Evolutionary conservation across 768 basidiomycete genomes (phyloP).

Genomic region (Xerocomus spinulosus): DNA sequence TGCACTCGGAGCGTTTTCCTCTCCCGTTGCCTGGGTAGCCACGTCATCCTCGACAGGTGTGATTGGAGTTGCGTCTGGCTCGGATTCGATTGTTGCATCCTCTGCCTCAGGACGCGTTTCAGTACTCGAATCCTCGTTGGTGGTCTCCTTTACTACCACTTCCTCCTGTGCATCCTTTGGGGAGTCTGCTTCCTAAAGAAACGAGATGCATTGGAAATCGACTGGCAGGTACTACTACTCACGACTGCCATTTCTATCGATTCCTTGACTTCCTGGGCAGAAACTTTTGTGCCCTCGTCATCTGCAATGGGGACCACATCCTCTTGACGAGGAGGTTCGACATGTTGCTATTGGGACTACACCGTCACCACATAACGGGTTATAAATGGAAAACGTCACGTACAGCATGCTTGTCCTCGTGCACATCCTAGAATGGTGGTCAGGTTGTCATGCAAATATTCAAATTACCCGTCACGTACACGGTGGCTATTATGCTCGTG

Average conservation of each 20-base stretch:
- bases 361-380: neutral
- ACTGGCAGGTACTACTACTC: conserved; percentile 6
- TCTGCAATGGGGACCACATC: conserved; percentile 18
- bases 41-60: conserved; percentile 1
- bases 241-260: conserved; percentile 27
- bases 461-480: conserved; percentile 17
- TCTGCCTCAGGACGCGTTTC: neutral
- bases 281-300: conserved; percentile 29
- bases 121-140: neutral
- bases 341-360: conserved; percentile 16
- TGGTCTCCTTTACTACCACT: neutral
- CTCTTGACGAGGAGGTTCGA: conserved; percentile 6
- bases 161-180: conserved; percentile 28
- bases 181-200: conserved; percentile 27
- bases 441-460: conserved; percentile 4
- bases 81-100: neutral
- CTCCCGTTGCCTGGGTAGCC: neutral
- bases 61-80: neutral
- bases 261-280: conserved; percentile 29
- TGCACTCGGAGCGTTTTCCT: conserved; percentile 4
- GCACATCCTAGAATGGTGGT: conserved; percentile 15
- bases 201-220: conserved; percentile 1
- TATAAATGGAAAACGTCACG: conserved; percentile 1
- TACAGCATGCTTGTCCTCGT: conserved; percentile 16
- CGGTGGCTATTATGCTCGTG: conserved; percentile 17